Evolutionary conservation across 257 asterid species (phyloP).

Genomic region (Solanum bulbocastanum): DNA sequence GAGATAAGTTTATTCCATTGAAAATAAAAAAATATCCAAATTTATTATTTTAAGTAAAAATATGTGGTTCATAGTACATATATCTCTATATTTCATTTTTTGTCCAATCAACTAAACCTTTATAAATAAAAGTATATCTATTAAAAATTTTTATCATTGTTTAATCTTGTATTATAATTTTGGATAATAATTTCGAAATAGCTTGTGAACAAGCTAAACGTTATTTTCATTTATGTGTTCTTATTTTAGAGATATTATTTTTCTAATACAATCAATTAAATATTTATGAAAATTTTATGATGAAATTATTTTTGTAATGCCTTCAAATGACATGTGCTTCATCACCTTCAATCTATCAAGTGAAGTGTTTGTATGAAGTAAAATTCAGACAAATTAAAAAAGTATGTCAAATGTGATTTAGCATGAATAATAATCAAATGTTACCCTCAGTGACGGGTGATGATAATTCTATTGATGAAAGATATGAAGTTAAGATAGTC

Average conservation of each 20-base stretch:
- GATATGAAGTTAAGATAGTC: not conserved
- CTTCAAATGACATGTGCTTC: not conserved
- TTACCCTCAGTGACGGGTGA: accelerated
- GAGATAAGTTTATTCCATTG: not conserved
- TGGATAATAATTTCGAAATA: no score
- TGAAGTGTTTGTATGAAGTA: no score
- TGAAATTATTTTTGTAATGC: not conserved
- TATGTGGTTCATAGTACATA: not conserved
- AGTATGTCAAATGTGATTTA: not conserved
- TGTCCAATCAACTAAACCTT: not conserved
- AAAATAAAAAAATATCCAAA: not conserved
- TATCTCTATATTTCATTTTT: not conserved
- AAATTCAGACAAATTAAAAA: no score
- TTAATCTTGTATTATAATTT: not conserved
- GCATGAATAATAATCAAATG: not conserved
- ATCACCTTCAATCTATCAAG: no score
- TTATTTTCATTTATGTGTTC: not conserved
- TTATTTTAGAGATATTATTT: not conserved
- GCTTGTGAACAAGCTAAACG: not conserved
- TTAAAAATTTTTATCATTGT: not conserved
- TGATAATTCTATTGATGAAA: no score
- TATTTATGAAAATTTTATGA: not conserved
- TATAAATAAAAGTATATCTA: not conserved
- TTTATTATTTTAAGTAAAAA: no score
- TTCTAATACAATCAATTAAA: not conserved